Evolutionary conservation across 768 basidiomycete genomes (phyloP).

Genomic region (Gloeopeniophorella convolvens): DNA sequence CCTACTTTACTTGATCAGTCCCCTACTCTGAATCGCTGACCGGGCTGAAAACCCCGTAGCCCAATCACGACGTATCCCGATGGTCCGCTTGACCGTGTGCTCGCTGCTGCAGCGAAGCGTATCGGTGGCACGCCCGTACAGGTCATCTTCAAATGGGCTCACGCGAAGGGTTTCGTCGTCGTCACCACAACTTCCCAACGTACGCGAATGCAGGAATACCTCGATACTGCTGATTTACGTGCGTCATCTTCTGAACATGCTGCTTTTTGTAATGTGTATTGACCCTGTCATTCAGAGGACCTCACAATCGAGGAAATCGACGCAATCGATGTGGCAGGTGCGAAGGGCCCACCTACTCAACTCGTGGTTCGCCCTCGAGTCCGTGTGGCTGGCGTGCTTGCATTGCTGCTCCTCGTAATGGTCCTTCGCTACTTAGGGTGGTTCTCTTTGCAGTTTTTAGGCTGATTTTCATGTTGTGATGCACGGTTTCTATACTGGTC

Average conservation of each 20-base stretch:
- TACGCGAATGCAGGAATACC: neutral
- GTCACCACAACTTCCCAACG: slow-evolving; percentile 39
- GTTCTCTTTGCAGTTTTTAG: neutral
- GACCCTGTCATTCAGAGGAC: no score
- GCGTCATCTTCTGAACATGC: neutral
- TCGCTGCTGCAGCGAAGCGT: slow-evolving; percentile 46
- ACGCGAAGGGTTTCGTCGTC: slow-evolving; percentile 57
- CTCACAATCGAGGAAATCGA: slow-evolving; percentile 52
- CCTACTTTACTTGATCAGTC: neutral
- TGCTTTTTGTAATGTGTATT: neutral
- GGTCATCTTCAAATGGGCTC: slow-evolving; percentile 64
- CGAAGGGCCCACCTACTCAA: slow-evolving; percentile 45
- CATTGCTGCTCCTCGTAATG: neutral
- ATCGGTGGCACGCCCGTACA: slow-evolving; percentile 55
- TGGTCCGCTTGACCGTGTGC: slow-evolving; percentile 56
- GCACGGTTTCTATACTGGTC: no score
- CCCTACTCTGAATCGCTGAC: neutral
- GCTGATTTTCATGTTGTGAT: neutral
- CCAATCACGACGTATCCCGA: slow-evolving; percentile 54
- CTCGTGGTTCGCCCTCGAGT: no score
- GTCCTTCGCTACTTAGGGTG: neutral
- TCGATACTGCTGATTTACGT: slow-evolving; percentile 12
- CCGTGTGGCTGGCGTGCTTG: neutral
- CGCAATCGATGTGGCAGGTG: slow-evolving; percentile 59
- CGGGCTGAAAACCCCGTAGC: slow-evolving; percentile 25